Evolutionary conservation across 805 yeast genomes (phyloP), one percentile per base, ranked within the genome.

Genomic region (Komagataella pastoris): DNA sequence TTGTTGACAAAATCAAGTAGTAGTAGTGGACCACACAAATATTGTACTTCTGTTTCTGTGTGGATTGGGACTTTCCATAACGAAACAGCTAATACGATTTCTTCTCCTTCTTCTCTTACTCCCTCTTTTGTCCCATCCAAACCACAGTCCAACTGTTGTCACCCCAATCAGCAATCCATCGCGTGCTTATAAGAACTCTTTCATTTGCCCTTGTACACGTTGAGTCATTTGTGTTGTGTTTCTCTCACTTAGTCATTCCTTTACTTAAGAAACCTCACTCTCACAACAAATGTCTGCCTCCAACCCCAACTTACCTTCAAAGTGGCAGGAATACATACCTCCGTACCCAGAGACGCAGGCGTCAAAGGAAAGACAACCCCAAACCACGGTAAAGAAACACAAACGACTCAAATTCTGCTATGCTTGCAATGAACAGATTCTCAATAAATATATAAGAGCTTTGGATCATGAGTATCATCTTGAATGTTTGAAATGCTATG

Each of bases 381-480:
- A 30, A 30, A 30, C 40, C 14, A 30, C 40, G n/a, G 8, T 30
- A 30, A 30, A 30, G 40, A 30, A 30, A 30, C 40, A 30, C 40
- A 30, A 30, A 17, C 47, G 24, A 6, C 57, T 62, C 17, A 73
- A 71, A 56, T 56, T 67, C 14, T 83, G 89, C 62, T 69, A 73
- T 19, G 69, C 70, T 45, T 83, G 90, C 64, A 66, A 65, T 3
- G 64, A 71, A 44, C 71, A 74, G 10, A 80, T 83, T 17, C 65
- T 75, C 1, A 84, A 91, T n/a, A 88, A 87, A 54, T 81, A 88
- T 55, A 93, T 91, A 3, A 76, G 96, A 49, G 97, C 98, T 0
- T 71, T 91, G 59, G 84, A 81, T 36, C 74, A 75, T 49, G 81
- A 87, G 1, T 91, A 78, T 62, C 98, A 91, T 64, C 83, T 90